Base-by-base conservation (phyloP, 1,139 yeast species). In the Debaryomycetaceae sp. region DNA sequence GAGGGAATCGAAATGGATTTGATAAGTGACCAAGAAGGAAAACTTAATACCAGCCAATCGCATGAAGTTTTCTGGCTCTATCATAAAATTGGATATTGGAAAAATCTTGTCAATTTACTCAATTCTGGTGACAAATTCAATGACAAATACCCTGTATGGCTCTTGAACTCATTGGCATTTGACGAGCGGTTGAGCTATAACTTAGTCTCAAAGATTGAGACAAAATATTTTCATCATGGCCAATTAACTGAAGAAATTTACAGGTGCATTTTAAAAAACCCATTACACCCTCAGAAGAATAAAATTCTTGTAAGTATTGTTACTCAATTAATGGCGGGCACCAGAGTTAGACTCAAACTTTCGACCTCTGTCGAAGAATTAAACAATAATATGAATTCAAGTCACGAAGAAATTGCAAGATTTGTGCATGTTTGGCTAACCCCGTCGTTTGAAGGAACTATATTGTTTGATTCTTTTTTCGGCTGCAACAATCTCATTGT, bases 401-500 rank as follows among this genome's bases (percentile, higher is more conserved):
- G 56, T 1, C 47, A 42, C 17, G 41, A 39, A 1, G 36, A 41
- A 11, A 14, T 45, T 6, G 11, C 35, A 5, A 35, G 38, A 6
- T 53, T 66, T 35, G 19, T 53, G 6, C 48, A 47, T 14, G 35
- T 45, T 0, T 70, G 75, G 75, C 42, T 68, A 2, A 52, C 62
- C 0, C 57, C 61, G 36, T 46, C 49, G 2, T 31, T 36, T 11
- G 53, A 52, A 5, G 17, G 35, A 5, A 45, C 44, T 15, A 44
- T 53, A 44, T 53, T 67, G 4, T 69, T 56, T 47, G 65, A 65
- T 44, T 55, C 66, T 2, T 47, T 60, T 13, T 53, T 55, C 22
- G 53, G 57, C 2, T 72, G 72, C 3, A 68, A 69, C 45, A 49
- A 52, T 3, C 57, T 51, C 11, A 46, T 70, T 8, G 68, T 70